Evolutionary conservation across 2,329 filamentous ascomycete genomes (phyloP), one percentile per base, ranked within the genome.

Genomic region (Xylaria sp.): DNA sequence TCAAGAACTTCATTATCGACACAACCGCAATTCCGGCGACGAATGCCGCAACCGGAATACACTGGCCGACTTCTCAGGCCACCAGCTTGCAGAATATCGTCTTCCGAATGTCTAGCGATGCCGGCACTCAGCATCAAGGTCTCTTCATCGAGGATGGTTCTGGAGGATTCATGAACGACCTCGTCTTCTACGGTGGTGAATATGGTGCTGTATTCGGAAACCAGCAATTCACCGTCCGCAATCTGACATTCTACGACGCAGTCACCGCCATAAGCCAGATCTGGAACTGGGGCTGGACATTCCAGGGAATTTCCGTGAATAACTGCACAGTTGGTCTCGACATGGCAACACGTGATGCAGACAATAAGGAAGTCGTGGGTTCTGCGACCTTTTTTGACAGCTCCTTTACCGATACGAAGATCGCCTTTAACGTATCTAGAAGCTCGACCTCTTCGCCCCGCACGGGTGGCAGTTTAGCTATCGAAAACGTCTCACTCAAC

Each of bases 231-330:
- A 92, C 90, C 13, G 88, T 89, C 53, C 86, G 90, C 20, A 92
- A 93, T 74, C 75, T 92, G 69, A 88, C 85, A 13, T 92, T 93
- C 78, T 87, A 86, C 72, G 83, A 85, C 66, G 87, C 87, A 67
- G 82, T 89, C 70, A 91, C 89, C 4, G 91, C 89, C 50, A 87
- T 93, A 61, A 86, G 85, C 76, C 89, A 92, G 82, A 86, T 90
- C 69, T 94, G 91, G 91, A 87, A 91, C 76, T 94, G 91, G 91
- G 86, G 88, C 1, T 94, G 90, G 89, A 90, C 88, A 7, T 91
- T 92, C 81, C 91, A 71, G 33, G 59, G 65, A 3, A 68, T 71
- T 39, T 50, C 53, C 5, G 63, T 71, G 25, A 62, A 87, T 73
- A 84, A 90, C 74, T 91, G 89, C 74, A 80, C 81, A 13, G 82